Evolutionary conservation across 2,329 filamentous ascomycete species (phyloP).

Genomic region (Alternaria sp.): DNA sequence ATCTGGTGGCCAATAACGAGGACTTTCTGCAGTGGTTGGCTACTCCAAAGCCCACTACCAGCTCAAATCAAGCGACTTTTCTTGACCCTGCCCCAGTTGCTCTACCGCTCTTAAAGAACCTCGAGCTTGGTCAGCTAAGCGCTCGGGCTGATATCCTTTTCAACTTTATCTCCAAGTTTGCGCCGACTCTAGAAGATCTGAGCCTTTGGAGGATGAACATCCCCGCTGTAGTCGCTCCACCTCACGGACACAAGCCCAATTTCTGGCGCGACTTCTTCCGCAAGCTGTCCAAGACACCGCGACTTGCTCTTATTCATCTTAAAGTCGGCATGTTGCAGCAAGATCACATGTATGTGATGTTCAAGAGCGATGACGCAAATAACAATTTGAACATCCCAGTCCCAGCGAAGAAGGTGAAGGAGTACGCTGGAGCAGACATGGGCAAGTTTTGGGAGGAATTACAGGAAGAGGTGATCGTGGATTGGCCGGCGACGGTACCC

Average conservation of each 20-base stretch:
- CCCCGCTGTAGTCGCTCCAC: background rate
- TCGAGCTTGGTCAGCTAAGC: slow-evolving; percentile 34
- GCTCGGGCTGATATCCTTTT: slow-evolving; percentile 13
- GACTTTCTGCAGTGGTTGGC: slow-evolving; percentile 50
- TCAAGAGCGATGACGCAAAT: slow-evolving; percentile 7
- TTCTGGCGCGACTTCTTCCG: slow-evolving; percentile 29
- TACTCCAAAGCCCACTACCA: background rate
- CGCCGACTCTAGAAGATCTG: slow-evolving; percentile 53
- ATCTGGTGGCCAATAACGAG: slow-evolving; percentile 17
- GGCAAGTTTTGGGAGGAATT: slow-evolving; percentile 17
- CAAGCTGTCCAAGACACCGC: slow-evolving; percentile 10
- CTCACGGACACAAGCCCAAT: slow-evolving; percentile 18
- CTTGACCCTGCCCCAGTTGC: slow-evolving; percentile 16
- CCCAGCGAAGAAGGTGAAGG: slow-evolving; percentile 2
- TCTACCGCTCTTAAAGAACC: slow-evolving; percentile 19
- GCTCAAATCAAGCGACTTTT: background rate
- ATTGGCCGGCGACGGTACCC: slow-evolving; percentile 16
- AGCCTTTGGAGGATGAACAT: slow-evolving; percentile 56
- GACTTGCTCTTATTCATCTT: slow-evolving; percentile 18
- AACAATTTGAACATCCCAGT: background rate
- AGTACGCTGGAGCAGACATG: slow-evolving; percentile 23
- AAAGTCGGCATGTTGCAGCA: slow-evolving; percentile 28
- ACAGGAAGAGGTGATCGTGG: slow-evolving; percentile 16
- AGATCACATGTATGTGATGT: slow-evolving; percentile 14
- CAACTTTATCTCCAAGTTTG: slow-evolving; percentile 48